Conservation (phyloP, 768 basidiomycete species). For the Amanita phalloides region DNA sequence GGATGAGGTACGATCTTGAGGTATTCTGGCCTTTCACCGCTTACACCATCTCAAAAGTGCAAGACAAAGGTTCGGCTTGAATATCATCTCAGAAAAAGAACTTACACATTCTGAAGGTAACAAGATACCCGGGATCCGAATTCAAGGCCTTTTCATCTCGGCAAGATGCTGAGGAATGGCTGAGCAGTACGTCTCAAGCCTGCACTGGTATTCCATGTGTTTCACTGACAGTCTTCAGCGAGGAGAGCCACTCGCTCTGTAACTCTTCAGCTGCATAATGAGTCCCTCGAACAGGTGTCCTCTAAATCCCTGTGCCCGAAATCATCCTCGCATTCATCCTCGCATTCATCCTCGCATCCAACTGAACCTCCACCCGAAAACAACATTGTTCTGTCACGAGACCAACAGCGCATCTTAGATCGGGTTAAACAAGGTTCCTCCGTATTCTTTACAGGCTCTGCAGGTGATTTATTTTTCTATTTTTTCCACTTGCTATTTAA, state of each 20-base stretch:
- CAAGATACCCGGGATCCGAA: conserved; percentile 38
- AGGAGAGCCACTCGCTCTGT: neutral
- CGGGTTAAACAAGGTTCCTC: conserved; percentile 48
- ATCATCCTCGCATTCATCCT: neutral
- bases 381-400: conserved; percentile 32
- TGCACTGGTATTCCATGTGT: neutral
- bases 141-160: conserved; percentile 41
- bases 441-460: conserved; percentile 83
- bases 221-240: neutral
- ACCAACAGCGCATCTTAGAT: conserved; percentile 39
- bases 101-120: conserved; percentile 24
- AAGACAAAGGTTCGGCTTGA: conserved; percentile 27
- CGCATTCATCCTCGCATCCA: neutral
- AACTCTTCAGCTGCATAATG: neutral
- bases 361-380: conserved; percentile 5
- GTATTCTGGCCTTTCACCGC: neutral
- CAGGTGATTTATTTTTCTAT: conserved; percentile 33
- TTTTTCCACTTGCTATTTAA: neutral
- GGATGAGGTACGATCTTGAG: conserved; percentile 35
- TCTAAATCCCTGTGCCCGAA: neutral
- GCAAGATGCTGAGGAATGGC: conserved; percentile 41
- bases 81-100: neutral
- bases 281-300: neutral
- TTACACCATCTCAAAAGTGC: conserved; percentile 23
- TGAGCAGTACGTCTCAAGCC: conserved; percentile 17